phyloP scores from a whole-genome alignment of 306 rosid species.

The Urtica urens region DNA sequence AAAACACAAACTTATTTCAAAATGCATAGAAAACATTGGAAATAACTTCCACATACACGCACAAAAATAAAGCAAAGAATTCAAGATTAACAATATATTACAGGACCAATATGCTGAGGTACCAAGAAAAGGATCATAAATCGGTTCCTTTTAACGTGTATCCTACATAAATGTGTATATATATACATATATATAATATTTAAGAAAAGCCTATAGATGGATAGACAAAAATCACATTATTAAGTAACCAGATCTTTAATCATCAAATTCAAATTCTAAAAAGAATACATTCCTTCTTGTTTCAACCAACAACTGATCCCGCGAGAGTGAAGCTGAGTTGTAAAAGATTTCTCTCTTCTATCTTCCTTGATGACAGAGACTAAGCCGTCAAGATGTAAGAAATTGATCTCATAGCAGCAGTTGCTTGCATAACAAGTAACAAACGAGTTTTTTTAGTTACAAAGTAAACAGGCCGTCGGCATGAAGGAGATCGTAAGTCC shows the following conservation, averaged over 20 bases:
- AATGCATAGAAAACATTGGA: no score
- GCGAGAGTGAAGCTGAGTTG: conserved; percentile 37
- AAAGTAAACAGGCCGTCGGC: conserved; percentile 81
- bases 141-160: conserved; percentile 36
- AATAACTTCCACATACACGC: no score
- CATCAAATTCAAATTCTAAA: conserved; percentile 23
- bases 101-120: background rate
- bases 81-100: no score
- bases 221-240: conserved; percentile 53
- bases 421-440: background rate
- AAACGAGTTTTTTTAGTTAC: conserved; percentile 19
- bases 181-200: no score
- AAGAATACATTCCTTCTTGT: conserved; percentile 18
- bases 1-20: no score
- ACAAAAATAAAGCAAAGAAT: no score
- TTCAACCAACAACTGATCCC: conserved; percentile 35
- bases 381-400: conserved; percentile 8
- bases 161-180: conserved; percentile 25
- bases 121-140: conserved; percentile 12
- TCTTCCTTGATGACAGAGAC: conserved; percentile 5
- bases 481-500: conserved; percentile 94
- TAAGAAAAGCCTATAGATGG: conserved; percentile 32
- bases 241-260: conserved; percentile 34
- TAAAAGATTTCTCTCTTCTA: conserved; percentile 31
- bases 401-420: no score